Evolutionary conservation across 805 yeast genomes (phyloP).

Genomic region (Kluyveromyces starmeri): DNA sequence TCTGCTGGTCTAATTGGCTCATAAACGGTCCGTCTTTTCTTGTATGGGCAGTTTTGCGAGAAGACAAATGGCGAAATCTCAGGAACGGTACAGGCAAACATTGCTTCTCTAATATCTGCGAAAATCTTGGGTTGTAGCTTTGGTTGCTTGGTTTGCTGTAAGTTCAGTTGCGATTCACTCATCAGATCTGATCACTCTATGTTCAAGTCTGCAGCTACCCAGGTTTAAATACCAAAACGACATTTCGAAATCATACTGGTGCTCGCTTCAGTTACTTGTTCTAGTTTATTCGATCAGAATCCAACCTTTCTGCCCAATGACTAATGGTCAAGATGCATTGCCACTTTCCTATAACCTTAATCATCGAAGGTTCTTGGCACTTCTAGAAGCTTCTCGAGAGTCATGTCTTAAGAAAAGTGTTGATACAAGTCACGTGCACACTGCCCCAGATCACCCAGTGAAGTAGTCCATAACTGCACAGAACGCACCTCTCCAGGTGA

Average conservation of each 20-base stretch:
- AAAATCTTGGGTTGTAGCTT: no score
- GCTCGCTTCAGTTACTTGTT: constrained; percentile 1
- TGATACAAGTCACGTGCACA: not conserved
- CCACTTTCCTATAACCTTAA: no score
- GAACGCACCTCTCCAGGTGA: constrained; percentile 56
- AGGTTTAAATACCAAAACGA: not conserved
- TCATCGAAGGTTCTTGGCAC: not conserved
- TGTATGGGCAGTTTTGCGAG: constrained; percentile 2
- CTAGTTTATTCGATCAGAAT: not conserved
- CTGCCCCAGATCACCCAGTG: constrained; percentile 23
- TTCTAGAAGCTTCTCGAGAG: not conserved
- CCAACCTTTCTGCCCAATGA: no score
- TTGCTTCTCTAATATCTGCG: no score
- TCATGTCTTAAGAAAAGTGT: not conserved
- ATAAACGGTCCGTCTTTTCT: constrained; percentile 2
- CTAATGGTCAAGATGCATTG: no score
- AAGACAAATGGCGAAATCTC: constrained; percentile 1
- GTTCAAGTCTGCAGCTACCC: no score
- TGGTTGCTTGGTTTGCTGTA: no score
- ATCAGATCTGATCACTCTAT: no score
- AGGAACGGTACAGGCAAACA: constrained; percentile 4
- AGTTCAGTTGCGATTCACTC: no score
- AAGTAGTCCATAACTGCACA: constrained; percentile 44
- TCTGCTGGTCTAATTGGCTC: not conserved
- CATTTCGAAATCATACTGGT: not conserved